A percentile compares a stretch with the other conserved stretches of the same genome.
These are phyloP conservation scores for Fraxinus quadrangulata DNA, from an alignment of 257 asterid species.

Conservation along the genomic window DNA sequence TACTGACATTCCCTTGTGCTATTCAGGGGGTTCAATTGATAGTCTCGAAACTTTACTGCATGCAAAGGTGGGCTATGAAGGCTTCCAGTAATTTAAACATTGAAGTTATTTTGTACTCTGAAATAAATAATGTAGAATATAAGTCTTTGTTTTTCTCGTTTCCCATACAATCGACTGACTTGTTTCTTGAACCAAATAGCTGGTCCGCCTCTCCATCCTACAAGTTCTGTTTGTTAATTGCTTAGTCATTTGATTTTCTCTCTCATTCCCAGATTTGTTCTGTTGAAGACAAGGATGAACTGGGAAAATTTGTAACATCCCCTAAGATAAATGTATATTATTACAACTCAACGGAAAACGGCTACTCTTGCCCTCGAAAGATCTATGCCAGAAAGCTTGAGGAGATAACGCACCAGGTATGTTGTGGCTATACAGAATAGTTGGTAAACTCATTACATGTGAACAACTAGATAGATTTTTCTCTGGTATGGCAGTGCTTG, in stretches of 20 bases:
- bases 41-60: slow-evolving; percentile 84
- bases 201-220: slow-evolving; percentile 13
- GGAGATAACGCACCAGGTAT: slow-evolving; percentile 79
- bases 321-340: slow-evolving; percentile 71
- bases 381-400: slow-evolving; percentile 61
- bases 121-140: background rate
- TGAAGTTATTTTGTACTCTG: background rate
- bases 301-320: slow-evolving; percentile 66
- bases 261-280: slow-evolving; percentile 61
- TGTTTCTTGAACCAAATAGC: background rate
- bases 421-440: slow-evolving; percentile 21
- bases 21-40: slow-evolving; percentile 81
- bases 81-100: slow-evolving; percentile 2
- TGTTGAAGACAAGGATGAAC: slow-evolving; percentile 73
- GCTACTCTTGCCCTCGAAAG: slow-evolving; percentile 31
- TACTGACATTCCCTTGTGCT: slow-evolving; percentile 25
- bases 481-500: slow-evolving; percentile 54
- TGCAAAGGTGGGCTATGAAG: slow-evolving; percentile 67
- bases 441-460: slow-evolving; percentile 25
- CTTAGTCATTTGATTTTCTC: slow-evolving; percentile 25
- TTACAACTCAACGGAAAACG: slow-evolving; percentile 51
- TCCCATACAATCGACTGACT: background rate
- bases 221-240: background rate
- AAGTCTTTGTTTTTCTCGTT: slow-evolving; percentile 2
- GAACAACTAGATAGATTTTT: slow-evolving; percentile 25